A percentile compares a stretch with the other conserved stretches of the same genome.
These are phyloP conservation scores for Gentiana dahurica DNA, from an alignment of 257 asterid species.

Conservation along the genomic window DNA sequence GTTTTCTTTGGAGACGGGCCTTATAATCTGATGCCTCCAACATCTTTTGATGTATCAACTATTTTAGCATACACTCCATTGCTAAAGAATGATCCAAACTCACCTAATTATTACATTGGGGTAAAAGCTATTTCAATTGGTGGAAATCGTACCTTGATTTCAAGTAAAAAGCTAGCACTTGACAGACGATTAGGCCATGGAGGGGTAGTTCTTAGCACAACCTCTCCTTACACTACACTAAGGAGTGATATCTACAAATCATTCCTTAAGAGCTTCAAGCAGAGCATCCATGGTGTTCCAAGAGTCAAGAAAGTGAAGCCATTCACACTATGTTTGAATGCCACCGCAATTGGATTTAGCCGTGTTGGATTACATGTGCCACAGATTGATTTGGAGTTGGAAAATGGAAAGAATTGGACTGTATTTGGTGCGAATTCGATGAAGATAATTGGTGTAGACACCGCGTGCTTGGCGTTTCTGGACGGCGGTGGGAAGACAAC, in stretches of 20 bases:
- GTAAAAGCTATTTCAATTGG: conserved; percentile 19
- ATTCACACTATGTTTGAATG: conserved; percentile 9
- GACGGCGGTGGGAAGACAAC: conserved; percentile 15
- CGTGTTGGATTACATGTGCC: conserved; percentile 10
- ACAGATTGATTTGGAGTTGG: conserved; percentile 18
- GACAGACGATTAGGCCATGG: conserved; percentile 1
- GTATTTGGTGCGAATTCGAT: conserved; percentile 21
- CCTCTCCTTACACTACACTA: conserved; percentile 5
- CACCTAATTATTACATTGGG: conserved; percentile 14
- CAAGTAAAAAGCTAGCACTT: background rate
- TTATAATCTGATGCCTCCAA: conserved; percentile 15
- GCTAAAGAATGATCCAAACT: conserved; percentile 18
- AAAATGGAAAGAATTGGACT: conserved; percentile 20
- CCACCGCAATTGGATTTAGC: background rate
- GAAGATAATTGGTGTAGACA: conserved; percentile 15
- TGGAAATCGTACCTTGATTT: conserved; percentile 8
- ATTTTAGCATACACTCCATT: conserved; percentile 26
- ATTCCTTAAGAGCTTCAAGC: conserved; percentile 7
- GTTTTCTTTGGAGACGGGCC: conserved; percentile 17
- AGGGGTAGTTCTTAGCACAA: conserved; percentile 18
- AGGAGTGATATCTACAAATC: conserved; percentile 9
- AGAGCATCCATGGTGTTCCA: conserved; percentile 18
- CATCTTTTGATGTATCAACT: conserved; percentile 11
- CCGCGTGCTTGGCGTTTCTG: conserved; percentile 17
- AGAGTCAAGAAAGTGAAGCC: conserved; percentile 15